Evolutionary conservation across 805 yeast genomes (phyloP), one percentile per base, ranked within the genome.

Genomic region (Wickerhamiella brachini): DNA sequence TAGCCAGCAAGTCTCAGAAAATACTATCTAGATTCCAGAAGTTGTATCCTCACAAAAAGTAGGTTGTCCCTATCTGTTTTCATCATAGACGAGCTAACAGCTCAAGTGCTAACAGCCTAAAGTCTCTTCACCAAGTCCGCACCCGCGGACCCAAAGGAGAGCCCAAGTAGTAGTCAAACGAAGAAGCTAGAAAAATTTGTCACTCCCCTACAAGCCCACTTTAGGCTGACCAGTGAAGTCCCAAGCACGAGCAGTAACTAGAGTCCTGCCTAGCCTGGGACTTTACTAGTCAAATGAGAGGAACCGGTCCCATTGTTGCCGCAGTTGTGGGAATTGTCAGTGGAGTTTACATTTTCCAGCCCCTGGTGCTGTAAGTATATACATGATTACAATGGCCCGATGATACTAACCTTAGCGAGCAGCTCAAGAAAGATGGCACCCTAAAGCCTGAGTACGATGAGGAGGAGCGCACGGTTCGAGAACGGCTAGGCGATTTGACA

Each of bases 51-150:
- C 60, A 58, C 58, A 24, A 49, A 41, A 44, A 50, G 54, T 63
- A 66, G 55, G 66, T 62, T 63, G 67, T 63, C 67, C 67, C 67
- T 62, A 63, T 63, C 66, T 51, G 55, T 54, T 56, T 54, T 62
- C 66, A 60, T 63, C 67, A 61, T 55, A 31, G 57, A 51, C 58
- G 47, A 41, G 15, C 24, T 20, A 5, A 41, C 12, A 3, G 18
- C 41, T 31, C n/a, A 21, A 43, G n/a, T 34, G 13, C n/a, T n/a
- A 34, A 9, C 13, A 9, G 13, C 13, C 13, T 10, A 8, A 37
- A 7, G 41, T 10, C 41, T 17, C 41, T 37, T 37, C 41, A 3
- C 6, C 41, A 37, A 37, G 20, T 4, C 20, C 20, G 41, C 41
- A n/a, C 41, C 41, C 41, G 41, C 41, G 41, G 20, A 7, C 34